A percentile compares a stretch with the other conserved stretches of the same genome.
phyloP scores from a whole-genome alignment of 2,329 filamentous ascomycete species.

The Aureobasidium sp. region DNA sequence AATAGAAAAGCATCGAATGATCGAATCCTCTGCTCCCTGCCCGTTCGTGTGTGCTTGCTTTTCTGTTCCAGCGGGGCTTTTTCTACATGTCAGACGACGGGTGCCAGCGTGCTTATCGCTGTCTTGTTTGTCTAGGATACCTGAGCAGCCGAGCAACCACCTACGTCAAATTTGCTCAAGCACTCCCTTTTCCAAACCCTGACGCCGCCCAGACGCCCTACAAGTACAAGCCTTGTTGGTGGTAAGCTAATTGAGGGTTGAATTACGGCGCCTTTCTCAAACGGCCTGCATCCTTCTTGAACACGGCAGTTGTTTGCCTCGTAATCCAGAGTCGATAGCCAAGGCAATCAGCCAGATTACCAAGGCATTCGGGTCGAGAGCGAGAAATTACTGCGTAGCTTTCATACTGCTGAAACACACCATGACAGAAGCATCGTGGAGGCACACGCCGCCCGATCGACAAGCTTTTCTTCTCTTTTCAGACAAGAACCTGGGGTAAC shows the following conservation, averaged over 20 bases:
- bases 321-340: not conserved
- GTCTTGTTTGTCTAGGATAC: not conserved
- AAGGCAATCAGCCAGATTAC: not conserved
- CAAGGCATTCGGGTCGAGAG: not conserved
- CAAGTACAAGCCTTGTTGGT: not conserved
- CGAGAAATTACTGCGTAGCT: not conserved
- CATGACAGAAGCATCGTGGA: not conserved
- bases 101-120: not conserved
- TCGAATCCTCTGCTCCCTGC: not conserved
- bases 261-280: not conserved
- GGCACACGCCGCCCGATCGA: not conserved
- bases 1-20: not conserved
- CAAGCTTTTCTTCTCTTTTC: constrained; percentile 3
- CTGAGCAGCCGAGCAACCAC: constrained; percentile 1
- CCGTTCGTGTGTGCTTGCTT: not conserved
- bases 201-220: not conserved
- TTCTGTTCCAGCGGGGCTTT: not conserved
- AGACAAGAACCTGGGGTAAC: not conserved
- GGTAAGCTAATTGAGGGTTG: not conserved
- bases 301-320: not conserved
- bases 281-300: not conserved
- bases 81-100: not conserved
- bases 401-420: constrained; percentile 3
- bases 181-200: constrained; percentile 1
- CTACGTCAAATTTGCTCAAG: constrained; percentile 6